Percentiles rank a stretch among this genome's conserved stretches.
Evolutionary conservation across 2,329 filamentous ascomycete genomes (phyloP).

Genomic region (Calonectria honghensis): DNA sequence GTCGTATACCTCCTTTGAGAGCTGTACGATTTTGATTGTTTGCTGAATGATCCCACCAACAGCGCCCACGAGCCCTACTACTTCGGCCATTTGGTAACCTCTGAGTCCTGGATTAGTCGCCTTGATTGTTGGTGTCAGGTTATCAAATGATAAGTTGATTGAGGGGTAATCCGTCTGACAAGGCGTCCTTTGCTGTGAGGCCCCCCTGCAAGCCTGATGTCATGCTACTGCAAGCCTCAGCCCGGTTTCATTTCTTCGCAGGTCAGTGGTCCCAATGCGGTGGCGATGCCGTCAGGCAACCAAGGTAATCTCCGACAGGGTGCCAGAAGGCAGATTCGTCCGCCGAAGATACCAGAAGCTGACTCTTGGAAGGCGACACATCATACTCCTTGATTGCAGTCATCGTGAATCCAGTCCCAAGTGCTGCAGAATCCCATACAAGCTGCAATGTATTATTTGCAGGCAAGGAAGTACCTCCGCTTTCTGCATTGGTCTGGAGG

Average conservation of each 20-base stretch:
- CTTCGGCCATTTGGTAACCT: constrained; percentile 25
- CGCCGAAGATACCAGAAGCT: too few relatives aligned
- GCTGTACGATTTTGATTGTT: constrained; percentile 29
- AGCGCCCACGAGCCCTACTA: constrained; percentile 22
- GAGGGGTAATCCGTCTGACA: background rate
- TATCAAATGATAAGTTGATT: background rate
- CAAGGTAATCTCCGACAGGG: background rate
- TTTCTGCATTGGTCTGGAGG: background rate
- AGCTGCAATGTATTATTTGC: background rate
- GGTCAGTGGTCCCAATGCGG: background rate
- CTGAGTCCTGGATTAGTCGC: background rate
- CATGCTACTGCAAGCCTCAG: background rate
- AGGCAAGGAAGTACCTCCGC: background rate
- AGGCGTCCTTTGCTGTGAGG: background rate
- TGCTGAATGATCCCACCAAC: constrained; percentile 28
- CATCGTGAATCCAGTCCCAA: too few relatives aligned
- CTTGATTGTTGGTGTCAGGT: background rate
- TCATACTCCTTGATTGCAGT: background rate
- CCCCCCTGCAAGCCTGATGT: background rate
- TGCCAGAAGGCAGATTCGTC: background rate
- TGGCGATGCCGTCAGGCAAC: background rate
- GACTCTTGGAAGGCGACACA: background rate
- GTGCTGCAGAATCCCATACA: background rate
- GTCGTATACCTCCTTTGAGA: background rate
- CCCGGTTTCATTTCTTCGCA: background rate